These are phyloP conservation scores for Xylariaceae sp. DNA, from an alignment of 2,329 filamentous ascomycete genomes.

Conservation along the genomic window DNA sequence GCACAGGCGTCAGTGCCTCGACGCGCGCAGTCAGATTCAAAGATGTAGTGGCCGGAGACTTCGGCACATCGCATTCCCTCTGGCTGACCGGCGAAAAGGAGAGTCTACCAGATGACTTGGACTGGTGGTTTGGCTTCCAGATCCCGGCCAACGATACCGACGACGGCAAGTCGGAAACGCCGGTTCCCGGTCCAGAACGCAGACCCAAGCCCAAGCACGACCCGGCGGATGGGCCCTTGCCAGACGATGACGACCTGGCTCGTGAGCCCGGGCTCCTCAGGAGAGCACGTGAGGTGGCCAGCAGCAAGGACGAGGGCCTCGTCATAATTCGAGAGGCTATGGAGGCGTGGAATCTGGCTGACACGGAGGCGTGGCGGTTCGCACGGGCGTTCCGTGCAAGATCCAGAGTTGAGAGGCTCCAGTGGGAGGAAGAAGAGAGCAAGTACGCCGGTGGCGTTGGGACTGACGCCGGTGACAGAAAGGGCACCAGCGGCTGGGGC, in stretches of 20 bases:
- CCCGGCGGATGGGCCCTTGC: conserved; percentile 40
- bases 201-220: conserved; percentile 43
- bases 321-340: conserved; percentile 43
- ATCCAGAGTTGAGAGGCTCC: conserved; percentile 51
- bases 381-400: conserved; percentile 60
- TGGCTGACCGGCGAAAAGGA: conserved; percentile 71
- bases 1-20: conserved; percentile 52
- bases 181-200: conserved; percentile 50
- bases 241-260: conserved; percentile 43
- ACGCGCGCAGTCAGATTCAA: conserved; percentile 70
- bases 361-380: conserved; percentile 73
- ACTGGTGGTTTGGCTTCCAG: conserved; percentile 85
- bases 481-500: conserved; percentile 16
- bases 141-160: conserved; percentile 54
- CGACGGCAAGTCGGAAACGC: conserved; percentile 47
- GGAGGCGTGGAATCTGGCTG: conserved; percentile 63
- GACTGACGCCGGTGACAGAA: conserved; percentile 31
- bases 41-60: conserved; percentile 66
- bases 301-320: conserved; percentile 34
- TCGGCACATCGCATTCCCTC: conserved; percentile 56
- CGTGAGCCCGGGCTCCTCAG: conserved; percentile 50
- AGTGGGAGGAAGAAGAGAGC: conserved; percentile 65
- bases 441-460: conserved; percentile 57
- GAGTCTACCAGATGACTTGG: conserved; percentile 58
- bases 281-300: conserved; percentile 41